Conservation (phyloP, 1,139 yeast genomes). For the Geotrichum cucujoidarum region DNA sequence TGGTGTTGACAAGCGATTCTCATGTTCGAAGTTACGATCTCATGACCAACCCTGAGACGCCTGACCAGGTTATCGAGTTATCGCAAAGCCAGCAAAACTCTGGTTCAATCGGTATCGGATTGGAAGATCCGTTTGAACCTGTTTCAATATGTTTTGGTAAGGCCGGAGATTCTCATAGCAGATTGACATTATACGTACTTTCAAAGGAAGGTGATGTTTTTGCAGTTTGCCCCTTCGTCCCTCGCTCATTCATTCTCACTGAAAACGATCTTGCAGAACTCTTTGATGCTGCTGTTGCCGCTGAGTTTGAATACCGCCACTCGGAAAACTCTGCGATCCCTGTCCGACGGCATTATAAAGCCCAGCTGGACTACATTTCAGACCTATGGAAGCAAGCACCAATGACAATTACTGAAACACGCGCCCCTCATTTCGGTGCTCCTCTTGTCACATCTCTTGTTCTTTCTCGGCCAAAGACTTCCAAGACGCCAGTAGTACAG, state of each 20-base stretch:
- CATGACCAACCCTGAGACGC: constrained; percentile 28
- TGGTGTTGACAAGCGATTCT: constrained; percentile 40
- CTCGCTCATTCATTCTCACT: constrained; percentile 40
- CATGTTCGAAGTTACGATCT: constrained; percentile 39
- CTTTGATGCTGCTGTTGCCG: constrained; percentile 42
- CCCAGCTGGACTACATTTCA: constrained; percentile 31
- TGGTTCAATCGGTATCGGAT: constrained; percentile 3
- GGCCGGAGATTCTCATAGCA: constrained; percentile 38
- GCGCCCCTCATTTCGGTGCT: constrained; percentile 22
- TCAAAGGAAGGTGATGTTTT: constrained; percentile 53
- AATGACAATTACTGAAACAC: constrained; percentile 24
- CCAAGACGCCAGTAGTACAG: constrained; percentile 33
- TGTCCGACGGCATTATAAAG: constrained; percentile 22
- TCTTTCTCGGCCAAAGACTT: constrained; percentile 25
- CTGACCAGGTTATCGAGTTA: constrained; percentile 24
- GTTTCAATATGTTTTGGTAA: constrained; percentile 49
- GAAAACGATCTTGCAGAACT: constrained; percentile 37
- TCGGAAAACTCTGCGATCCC: constrained; percentile 8
- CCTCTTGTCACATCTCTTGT: constrained; percentile 23
- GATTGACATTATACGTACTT: constrained; percentile 46
- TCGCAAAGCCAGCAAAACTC: constrained; percentile 8
- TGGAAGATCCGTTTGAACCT: constrained; percentile 24
- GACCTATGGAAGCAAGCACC: constrained; percentile 29
- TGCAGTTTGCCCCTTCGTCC: constrained; percentile 53
- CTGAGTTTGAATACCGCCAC: constrained; percentile 26